Conservation (phyloP, 371 early-diverging fungal species). For the Synchytrium microbalum region DNA sequence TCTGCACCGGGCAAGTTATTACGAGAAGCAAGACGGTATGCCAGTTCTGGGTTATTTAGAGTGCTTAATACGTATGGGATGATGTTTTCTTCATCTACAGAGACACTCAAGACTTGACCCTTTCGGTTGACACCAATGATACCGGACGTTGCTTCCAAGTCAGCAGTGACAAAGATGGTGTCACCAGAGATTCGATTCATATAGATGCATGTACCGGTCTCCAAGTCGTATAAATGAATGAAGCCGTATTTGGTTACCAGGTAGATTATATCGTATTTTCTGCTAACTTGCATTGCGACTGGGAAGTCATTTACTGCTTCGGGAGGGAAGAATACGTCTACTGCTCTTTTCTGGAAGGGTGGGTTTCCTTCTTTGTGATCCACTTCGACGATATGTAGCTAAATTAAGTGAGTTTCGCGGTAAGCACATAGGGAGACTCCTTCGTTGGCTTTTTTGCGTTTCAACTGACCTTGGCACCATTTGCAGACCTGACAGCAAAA, state of each 20-base stretch:
- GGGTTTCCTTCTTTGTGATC: conserved; percentile 91
- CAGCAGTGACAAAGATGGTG: conserved; percentile 95
- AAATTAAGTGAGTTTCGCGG: conserved; percentile 12
- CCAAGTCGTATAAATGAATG: conserved; percentile 92
- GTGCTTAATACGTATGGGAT: conserved; percentile 83
- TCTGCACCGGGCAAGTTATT: conserved; percentile 94
- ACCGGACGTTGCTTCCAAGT: conserved; percentile 75
- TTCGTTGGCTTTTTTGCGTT: neutral
- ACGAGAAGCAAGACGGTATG: conserved; percentile 80
- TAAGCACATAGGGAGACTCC: neutral
- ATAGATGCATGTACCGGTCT: conserved; percentile 85
- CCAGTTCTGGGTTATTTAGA: conserved; percentile 81
- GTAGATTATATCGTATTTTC: conserved; percentile 85
- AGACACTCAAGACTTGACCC: conserved; percentile 93
- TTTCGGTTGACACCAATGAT: conserved; percentile 93
- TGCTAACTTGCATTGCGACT: conserved; percentile 90
- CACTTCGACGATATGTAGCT: conserved; percentile 94
- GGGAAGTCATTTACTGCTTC: conserved; percentile 94
- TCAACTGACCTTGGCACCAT: conserved; percentile 71
- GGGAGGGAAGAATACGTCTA: conserved; percentile 91
- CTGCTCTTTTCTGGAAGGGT: conserved; percentile 78
- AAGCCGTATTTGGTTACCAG: conserved; percentile 96
- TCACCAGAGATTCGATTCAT: conserved; percentile 95
- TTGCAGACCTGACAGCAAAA: conserved; percentile 79
- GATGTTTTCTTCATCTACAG: conserved; percentile 77